Evolutionary conservation across 2,329 filamentous ascomycete species (phyloP), one percentile per base, ranked within the genome.

Genomic region (Nothophoma quercina): DNA sequence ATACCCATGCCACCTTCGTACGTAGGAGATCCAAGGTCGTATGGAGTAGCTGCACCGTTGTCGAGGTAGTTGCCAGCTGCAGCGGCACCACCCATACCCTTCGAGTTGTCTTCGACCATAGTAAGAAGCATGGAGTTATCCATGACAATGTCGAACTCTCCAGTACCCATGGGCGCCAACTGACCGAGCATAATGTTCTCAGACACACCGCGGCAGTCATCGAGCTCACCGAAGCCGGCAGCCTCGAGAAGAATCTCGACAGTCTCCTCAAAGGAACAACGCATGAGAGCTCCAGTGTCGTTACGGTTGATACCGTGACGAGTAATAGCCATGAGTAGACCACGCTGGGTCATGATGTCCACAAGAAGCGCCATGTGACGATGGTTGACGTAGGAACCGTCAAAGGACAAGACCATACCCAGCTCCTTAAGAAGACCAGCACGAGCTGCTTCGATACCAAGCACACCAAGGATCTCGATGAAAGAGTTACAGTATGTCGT

Each of bases 361-460:
- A 96, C 92, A 45, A 99, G 83, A 28, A 99, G 85, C 39, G 93
- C 90, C 80, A 99, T 87, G 80, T 99, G 95, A 69, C 95, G 92
- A 78, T 98, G 92, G 75, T 99, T 99, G 83, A 99, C 95, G 74
- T 99, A 99, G 12, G 95, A 98, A 84, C 96, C 96, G 73, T 98
- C 95, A 73, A 99, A 99, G 21, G 95, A 93, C 79, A 99, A 79
- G 72, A 99, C 95, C 69, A 91, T 88, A 23, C 89, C 91, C 81
- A 99, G 78, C 73, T 99, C 96, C 56, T 89, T 88, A 63, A 96
- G 86, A 51, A 99, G 82, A 46, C 93, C 90, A 39, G 89, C 86
- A 68, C 95, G 89, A 56, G 92, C 92, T 61, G 92, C 96, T 73
- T 99, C 95, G 59, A 99, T 99, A 72, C 95, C 95, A 59, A 99